Evolutionary conservation across 1,284 basidiomycete genomes (phyloP).

Genomic region (Sanghuangporus baumii): DNA sequence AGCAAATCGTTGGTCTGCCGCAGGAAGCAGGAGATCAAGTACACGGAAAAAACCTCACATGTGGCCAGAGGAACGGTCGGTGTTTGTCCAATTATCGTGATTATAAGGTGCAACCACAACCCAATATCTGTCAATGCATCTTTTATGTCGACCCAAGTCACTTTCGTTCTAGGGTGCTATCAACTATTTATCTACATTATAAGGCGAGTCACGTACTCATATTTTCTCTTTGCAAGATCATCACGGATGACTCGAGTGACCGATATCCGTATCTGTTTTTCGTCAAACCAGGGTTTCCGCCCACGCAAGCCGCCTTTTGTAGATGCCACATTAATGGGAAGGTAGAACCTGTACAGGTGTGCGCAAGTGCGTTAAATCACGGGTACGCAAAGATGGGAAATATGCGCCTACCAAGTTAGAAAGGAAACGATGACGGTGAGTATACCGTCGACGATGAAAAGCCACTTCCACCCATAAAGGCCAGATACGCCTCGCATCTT

Average conservation of each 20-base stretch:
- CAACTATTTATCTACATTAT: neutral
- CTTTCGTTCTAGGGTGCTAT: conserved; percentile 24
- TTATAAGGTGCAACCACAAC: conserved; percentile 31
- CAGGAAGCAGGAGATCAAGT: neutral
- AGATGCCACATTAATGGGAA: conserved; percentile 26
- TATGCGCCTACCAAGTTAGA: conserved; percentile 27
- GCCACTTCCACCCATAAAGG: conserved; percentile 36
- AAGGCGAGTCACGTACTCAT: conserved; percentile 26
- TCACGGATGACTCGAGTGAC: conserved; percentile 32
- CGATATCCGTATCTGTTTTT: conserved; percentile 31
- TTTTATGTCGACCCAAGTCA: conserved; percentile 30
- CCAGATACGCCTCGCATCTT: conserved; percentile 29
- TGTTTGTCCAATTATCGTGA: conserved; percentile 31
- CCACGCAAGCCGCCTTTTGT: conserved; percentile 30
- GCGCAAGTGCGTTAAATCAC: too few species aligned
- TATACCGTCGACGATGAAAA: conserved; percentile 34
- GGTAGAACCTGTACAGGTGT: conserved; percentile 29
- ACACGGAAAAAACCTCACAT: conserved; percentile 24
- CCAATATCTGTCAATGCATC: conserved; percentile 31
- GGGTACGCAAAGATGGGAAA: neutral
- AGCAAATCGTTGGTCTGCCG: neutral
- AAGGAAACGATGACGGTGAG: conserved; percentile 31
- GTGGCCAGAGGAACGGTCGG: conserved; percentile 31
- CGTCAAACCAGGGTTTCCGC: conserved; percentile 30
- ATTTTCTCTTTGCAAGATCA: conserved; percentile 31